phyloP scores from a whole-genome alignment of 2,329 filamentous ascomycete species.

The Xylariaceae sp. region DNA sequence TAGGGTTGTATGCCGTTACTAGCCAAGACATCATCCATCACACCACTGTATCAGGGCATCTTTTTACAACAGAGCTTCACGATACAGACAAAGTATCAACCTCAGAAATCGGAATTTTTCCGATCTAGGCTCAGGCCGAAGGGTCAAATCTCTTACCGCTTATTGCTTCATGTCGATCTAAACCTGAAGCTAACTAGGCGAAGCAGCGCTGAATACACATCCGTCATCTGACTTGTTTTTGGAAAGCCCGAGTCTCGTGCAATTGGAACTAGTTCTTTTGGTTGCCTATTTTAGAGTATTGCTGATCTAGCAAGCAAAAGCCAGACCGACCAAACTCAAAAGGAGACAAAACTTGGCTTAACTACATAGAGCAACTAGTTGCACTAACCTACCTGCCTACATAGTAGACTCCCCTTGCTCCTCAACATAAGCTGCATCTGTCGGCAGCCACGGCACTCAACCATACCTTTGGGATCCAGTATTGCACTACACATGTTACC shows the following conservation, averaged over 20 bases:
- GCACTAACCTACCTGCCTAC: no score
- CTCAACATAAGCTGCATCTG: conserved; percentile 9
- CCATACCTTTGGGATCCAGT: conserved; percentile 17
- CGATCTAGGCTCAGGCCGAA: background rate
- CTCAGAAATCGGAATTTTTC: background rate
- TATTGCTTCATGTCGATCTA: background rate
- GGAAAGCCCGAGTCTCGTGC: background rate
- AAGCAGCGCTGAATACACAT: background rate
- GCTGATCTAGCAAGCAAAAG: background rate
- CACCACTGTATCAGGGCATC: background rate
- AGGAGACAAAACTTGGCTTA: background rate
- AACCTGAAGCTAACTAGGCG: background rate
- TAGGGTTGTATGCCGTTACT: background rate
- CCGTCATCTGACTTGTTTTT: background rate
- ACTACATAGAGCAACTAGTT: background rate
- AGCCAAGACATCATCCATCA: background rate
- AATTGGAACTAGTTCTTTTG: background rate
- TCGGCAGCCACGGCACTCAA: conserved; percentile 22
- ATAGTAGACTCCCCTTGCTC: background rate
- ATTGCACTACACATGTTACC: background rate
- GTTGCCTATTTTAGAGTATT: background rate
- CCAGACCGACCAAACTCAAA: background rate
- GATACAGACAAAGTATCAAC: background rate
- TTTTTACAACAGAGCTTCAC: background rate
- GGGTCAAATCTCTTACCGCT: background rate